Percentiles rank a stretch among this genome's conserved stretches.
Evolutionary conservation across 164 flowering plant genomes (phyloP).

Genomic region (Macadamia tetraphylla): DNA sequence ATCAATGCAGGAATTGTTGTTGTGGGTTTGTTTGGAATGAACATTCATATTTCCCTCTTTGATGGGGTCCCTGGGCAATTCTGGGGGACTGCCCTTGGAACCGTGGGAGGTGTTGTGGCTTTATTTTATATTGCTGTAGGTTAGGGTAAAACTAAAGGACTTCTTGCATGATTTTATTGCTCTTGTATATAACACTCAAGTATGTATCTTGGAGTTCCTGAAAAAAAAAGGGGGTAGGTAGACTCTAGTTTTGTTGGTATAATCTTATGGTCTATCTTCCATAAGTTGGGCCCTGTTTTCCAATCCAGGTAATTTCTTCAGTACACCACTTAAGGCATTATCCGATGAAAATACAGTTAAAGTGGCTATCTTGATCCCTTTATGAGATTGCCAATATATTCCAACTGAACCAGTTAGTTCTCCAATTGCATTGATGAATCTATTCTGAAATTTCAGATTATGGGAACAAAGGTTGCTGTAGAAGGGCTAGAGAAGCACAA

Average conservation of each 20-base stretch:
- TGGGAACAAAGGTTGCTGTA: conserved; percentile 77
- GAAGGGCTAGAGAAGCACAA: conserved; percentile 85
- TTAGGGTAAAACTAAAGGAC: conserved; percentile 38
- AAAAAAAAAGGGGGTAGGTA: no score
- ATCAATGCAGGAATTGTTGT: conserved; percentile 31
- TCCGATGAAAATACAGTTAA: background rate
- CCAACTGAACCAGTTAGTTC: background rate
- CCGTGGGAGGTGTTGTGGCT: conserved; percentile 32
- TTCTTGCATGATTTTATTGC: conserved; percentile 17
- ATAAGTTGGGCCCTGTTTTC: background rate
- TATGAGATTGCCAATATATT: no score
- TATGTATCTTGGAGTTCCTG: no score
- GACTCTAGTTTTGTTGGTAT: background rate
- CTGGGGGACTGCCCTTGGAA: conserved; percentile 34
- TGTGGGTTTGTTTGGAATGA: conserved; percentile 38
- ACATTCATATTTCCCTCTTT: conserved; percentile 24
- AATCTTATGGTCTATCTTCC: background rate
- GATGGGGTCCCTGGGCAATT: conserved; percentile 19
- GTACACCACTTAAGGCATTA: background rate
- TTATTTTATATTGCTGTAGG: conserved; percentile 32
- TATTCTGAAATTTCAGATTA: conserved; percentile 34
- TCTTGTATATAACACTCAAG: no score
- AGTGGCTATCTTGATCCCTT: background rate
- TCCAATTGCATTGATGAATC: background rate
- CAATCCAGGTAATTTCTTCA: background rate